These are phyloP conservation scores for Lobulomyces angularis DNA, from an alignment of 192 early-diverging fungal genomes.

Conservation along the genomic window DNA sequence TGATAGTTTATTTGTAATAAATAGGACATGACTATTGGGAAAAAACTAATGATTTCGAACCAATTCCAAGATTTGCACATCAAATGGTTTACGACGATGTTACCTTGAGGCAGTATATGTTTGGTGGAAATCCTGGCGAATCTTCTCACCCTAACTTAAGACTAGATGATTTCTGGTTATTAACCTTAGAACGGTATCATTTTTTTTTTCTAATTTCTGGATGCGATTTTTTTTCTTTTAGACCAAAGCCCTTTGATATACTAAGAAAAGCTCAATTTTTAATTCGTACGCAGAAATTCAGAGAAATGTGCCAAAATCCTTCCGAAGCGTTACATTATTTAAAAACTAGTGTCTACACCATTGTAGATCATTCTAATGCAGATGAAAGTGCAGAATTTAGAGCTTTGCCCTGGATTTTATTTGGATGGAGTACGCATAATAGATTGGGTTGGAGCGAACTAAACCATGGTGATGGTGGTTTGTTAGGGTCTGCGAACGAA, in stretches of 20 bases:
- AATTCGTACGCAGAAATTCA: slow-evolving; percentile 67
- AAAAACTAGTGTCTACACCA: slow-evolving; percentile 51
- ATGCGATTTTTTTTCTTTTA: slow-evolving; percentile 3
- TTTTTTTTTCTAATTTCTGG: not conserved
- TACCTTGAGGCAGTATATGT: slow-evolving; percentile 67
- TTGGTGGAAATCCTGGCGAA: slow-evolving; percentile 89
- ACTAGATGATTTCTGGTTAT: slow-evolving; percentile 68
- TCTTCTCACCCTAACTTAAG: slow-evolving; percentile 40
- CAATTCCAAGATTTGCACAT: slow-evolving; percentile 81
- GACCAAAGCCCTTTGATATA: slow-evolving; percentile 54
- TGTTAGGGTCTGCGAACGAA: too few species aligned
- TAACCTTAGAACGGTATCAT: not conserved
- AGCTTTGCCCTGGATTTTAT: slow-evolving; percentile 29
- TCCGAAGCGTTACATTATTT: slow-evolving; percentile 63
- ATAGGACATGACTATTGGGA: slow-evolving; percentile 35
- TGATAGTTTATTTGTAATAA: slow-evolving; percentile 17
- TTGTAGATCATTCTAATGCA: slow-evolving; percentile 52
- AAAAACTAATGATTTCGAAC: slow-evolving; percentile 41
- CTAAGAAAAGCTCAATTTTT: slow-evolving; percentile 59
- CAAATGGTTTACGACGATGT: slow-evolving; percentile 75
- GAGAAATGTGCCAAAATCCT: slow-evolving; percentile 58
- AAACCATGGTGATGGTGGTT: too few species aligned
- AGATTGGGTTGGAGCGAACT: too few species aligned
- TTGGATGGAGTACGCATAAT: too few species aligned
- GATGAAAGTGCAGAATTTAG: slow-evolving; percentile 31